phyloP scores from a whole-genome alignment of 2,329 filamentous ascomycete species.

The Fusarium foetens region DNA sequence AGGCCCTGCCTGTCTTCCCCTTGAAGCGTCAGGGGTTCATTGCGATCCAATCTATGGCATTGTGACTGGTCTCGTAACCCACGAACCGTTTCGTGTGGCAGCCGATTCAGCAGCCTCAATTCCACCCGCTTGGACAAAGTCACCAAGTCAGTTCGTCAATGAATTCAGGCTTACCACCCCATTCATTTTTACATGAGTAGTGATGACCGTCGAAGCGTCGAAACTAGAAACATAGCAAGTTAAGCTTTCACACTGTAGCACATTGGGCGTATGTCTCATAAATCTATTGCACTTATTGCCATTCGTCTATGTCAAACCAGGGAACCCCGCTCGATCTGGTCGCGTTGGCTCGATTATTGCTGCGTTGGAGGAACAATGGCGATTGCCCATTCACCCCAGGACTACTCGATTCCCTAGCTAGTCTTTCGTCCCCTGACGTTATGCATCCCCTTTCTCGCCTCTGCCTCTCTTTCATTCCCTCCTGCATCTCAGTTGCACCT shows the following conservation, averaged over 20 bases:
- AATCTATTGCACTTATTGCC: conserved; percentile 5
- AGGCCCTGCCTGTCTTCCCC: conserved; percentile 1
- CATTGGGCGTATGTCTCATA: neutral
- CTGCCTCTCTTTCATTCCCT: conserved; percentile 2
- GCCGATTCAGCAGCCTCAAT: conserved; percentile 38
- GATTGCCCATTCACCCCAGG: conserved; percentile 4
- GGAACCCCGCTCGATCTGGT: conserved; percentile 4
- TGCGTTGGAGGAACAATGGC: neutral
- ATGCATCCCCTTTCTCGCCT: conserved; percentile 34
- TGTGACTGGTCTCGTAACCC: conserved; percentile 21
- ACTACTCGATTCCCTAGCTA: conserved; percentile 30
- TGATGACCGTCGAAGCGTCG: conserved; percentile 10
- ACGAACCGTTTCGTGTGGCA: conserved; percentile 37
- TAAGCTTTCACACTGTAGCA: neutral
- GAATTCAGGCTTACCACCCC: neutral
- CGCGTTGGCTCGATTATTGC: neutral
- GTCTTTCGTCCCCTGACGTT: conserved; percentile 23
- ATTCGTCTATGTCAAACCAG: neutral
- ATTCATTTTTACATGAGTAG: conserved; percentile 9
- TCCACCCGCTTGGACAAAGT: conserved; percentile 16
- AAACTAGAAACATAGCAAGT: neutral
- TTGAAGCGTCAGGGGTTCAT: conserved; percentile 25
- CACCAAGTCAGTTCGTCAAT: conserved; percentile 12
- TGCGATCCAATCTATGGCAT: conserved; percentile 32
- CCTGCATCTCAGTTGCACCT: conserved; percentile 22